These are phyloP conservation scores for Pythium plurisporium DNA, from an alignment of 352 stramenopile species.

Conservation along the genomic window DNA sequence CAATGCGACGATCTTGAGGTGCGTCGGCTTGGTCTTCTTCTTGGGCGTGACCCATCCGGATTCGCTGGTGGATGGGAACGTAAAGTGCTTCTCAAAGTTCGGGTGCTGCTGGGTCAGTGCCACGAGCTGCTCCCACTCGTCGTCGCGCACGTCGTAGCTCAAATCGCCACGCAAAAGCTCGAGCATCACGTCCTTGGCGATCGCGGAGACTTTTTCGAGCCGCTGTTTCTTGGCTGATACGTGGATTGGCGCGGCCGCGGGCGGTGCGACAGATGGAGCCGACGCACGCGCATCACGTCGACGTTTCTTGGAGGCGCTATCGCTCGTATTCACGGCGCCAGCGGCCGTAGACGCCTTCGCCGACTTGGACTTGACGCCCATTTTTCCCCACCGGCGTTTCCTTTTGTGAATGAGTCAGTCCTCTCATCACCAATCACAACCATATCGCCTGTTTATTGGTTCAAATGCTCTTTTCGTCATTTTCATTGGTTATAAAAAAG, in stretches of 20 bases:
- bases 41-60: slow-evolving; percentile 57
- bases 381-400: not conserved
- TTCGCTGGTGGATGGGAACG: slow-evolving; percentile 36
- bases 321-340: not conserved
- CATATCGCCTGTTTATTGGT: slow-evolving; percentile 5
- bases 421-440: slow-evolving; percentile 18
- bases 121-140: slow-evolving; percentile 70
- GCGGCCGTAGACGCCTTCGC: not conserved
- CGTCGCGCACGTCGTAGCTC: slow-evolving; percentile 48
- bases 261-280: slow-evolving; percentile 2
- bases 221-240: slow-evolving; percentile 57
- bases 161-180: slow-evolving; percentile 45
- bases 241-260: not conserved
- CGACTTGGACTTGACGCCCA: slow-evolving; percentile 13
- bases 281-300: slow-evolving; percentile 17
- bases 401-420: not conserved
- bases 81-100: slow-evolving; percentile 55
- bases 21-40: slow-evolving; percentile 52
- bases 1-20: slow-evolving; percentile 67
- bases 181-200: slow-evolving; percentile 75
- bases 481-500: slow-evolving; percentile 14
- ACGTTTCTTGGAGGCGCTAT: slow-evolving; percentile 29
- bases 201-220: slow-evolving; percentile 48
- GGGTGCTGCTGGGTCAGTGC: slow-evolving; percentile 53
- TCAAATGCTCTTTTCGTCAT: not conserved